Base-by-base conservation (phyloP, 768 basidiomycete genomes). In the Lyophyllum decastes region DNA sequence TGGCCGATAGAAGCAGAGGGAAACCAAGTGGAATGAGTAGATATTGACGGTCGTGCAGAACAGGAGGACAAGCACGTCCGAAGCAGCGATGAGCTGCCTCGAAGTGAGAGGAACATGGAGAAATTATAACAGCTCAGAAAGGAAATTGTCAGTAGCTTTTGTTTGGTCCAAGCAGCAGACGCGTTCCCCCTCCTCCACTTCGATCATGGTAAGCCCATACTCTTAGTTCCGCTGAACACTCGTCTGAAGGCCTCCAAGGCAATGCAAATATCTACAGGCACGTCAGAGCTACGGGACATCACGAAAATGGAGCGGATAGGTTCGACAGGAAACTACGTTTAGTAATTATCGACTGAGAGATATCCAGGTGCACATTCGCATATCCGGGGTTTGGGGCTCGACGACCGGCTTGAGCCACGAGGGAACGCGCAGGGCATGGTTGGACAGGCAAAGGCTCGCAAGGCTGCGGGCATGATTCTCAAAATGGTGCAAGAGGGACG, bases 401-500 rank as follows among this genome's bases (percentile, higher is more conserved):
- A 98, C 64, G 92, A 94, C 61, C 78, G 89, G 62, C 82, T 98
- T 58, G 95, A 98, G 72, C 95, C 96, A 14, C 85, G 95, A 19
- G 83, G 80, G 33, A 92, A 88, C 70, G 84, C 90, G 0, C 94
- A 98, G 69, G 97, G 97, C 3, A 97, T 99, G 88, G 96, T 99
- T 24, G 97, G 97, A 0, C 97, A 99, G 70, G 91, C 80, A 2
- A 94, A 95, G 69, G 97, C 97, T 21, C 87, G 97, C 44, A 97
- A 97, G 72, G 96, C 97, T 0, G 97, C 96, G 0, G 97, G 97
- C 2, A 90, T 98, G 82, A 94, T 98, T 60, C 82, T 98, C 66
- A 95, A 90, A 76, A 96, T 99, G 95, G 95, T 98, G 6, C 92
- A 97, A 72, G 94, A 97, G 66, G 94, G 94, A 17, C 82, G 89